Evolutionary conservation across 2,329 filamentous ascomycete genomes (phyloP), one percentile per base, ranked within the genome.

Genomic region (Apiospora marii): DNA sequence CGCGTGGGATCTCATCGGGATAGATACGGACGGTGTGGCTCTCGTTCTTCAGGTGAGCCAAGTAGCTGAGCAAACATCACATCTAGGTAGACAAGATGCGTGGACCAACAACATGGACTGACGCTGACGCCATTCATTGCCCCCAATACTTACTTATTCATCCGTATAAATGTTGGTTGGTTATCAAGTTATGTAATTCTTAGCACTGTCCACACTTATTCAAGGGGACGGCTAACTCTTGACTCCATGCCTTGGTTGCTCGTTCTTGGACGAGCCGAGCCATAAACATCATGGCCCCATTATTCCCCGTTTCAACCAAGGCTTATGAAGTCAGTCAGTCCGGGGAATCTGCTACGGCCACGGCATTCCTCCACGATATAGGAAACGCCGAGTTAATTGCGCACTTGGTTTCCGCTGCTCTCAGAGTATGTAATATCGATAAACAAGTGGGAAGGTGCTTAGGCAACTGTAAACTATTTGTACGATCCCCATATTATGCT

Each of bases 251-350:
- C 58, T 41, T 64, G 58, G 16, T 37, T 64, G 58, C n/a, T 34
- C 16, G 22, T 64, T 64, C 22, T n/a, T 64, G 30, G 58, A 64
- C 12, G 58, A 14, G 34, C 22, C 12, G 58, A 14, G 34, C 22
- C 58, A 64, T n/a, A 41, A 64, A 64, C 58, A 64, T 24, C 30
- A 64, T 64, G 30, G 58, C 58, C 58, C 58, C 58, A 64, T 64
- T 64, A 64, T 41, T 64, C 34, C 58, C 58, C 58, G 58, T 64
- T n/a, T 41, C 58, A 64, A n/a, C 58, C 58, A 41, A 61, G 16
- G 22, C 58, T 64, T 12, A 64, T 24, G 34, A 64, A 41, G 58
- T 14, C 58, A 64, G 34, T 34, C 53, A 61, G 30, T n/a, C 58
- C 10, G 58, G 58, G 58, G 58, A 64, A 64, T 30, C 6, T 22